These are phyloP conservation scores for Fusarium humuli DNA, from an alignment of 2,329 filamentous ascomycete genomes.

Conservation along the genomic window DNA sequence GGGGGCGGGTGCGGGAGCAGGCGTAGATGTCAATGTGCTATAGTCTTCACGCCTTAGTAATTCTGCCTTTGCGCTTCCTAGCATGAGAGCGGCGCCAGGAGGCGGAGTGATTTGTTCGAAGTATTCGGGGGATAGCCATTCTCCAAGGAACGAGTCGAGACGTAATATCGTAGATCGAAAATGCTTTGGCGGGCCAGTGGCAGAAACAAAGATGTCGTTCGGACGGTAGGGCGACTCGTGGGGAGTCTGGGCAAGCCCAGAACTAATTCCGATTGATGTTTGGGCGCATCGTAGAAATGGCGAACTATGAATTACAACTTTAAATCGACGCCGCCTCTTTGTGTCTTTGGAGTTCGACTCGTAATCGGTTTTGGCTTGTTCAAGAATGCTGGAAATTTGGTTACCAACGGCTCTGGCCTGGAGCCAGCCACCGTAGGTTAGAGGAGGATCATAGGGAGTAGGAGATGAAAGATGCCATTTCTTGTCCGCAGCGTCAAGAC, in stretches of 20 bases:
- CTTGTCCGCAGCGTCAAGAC: constrained; percentile 93
- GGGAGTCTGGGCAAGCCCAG: constrained; percentile 76
- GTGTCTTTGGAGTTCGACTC: constrained; percentile 47
- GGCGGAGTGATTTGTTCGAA: constrained; percentile 93
- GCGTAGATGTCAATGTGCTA: constrained; percentile 55
- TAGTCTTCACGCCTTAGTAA: constrained; percentile 82
- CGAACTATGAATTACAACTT: constrained; percentile 90
- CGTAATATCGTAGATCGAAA: constrained; percentile 74
- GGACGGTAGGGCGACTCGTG: constrained; percentile 50
- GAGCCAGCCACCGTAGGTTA: constrained; percentile 94
- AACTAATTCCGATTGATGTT: constrained; percentile 87
- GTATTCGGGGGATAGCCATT: constrained; percentile 95
- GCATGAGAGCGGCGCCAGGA: constrained; percentile 86
- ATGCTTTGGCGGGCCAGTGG: constrained; percentile 47
- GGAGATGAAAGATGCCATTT: constrained; percentile 94
- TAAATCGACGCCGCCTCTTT: constrained; percentile 70
- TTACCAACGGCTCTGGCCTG: constrained; percentile 85
- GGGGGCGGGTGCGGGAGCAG: constrained; percentile 25
- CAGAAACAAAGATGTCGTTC: constrained; percentile 52
- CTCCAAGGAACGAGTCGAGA: constrained; percentile 91
- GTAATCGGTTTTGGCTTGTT: constrained; percentile 62
- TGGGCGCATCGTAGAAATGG: constrained; percentile 94
- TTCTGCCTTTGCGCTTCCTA: constrained; percentile 88
- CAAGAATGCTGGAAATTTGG: constrained; percentile 81
- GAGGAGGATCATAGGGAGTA: constrained; percentile 92